Conservation (phyloP, 2,329 filamentous ascomycete genomes). For the Alternaria brassicicola region DNA sequence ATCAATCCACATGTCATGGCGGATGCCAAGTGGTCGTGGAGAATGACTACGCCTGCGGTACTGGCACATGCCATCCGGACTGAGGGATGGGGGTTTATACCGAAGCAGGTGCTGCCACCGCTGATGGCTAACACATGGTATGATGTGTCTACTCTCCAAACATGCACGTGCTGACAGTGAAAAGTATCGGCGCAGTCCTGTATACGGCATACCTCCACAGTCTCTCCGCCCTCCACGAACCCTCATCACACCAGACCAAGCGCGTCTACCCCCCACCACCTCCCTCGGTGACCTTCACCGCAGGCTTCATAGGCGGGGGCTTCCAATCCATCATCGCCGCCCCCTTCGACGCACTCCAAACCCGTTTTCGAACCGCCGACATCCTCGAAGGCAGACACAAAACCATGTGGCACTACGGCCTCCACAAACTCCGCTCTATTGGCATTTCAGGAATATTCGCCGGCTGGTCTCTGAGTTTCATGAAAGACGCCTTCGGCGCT, state of each 20-base stretch:
- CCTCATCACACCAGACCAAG: constrained; percentile 65
- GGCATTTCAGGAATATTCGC: constrained; percentile 75
- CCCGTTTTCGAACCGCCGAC: constrained; percentile 70
- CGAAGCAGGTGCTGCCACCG: constrained; percentile 77
- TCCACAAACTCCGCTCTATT: constrained; percentile 71
- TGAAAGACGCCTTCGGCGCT: constrained; percentile 72
- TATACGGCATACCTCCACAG: constrained; percentile 78
- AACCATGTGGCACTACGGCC: constrained; percentile 75
- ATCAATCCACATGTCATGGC: constrained; percentile 63
- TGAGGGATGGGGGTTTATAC: constrained; percentile 76
- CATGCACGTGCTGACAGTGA: constrained; percentile 11
- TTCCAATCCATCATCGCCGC: constrained; percentile 75
- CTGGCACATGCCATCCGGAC: constrained; percentile 69
- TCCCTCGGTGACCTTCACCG: constrained; percentile 67
- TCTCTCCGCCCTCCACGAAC: constrained; percentile 69
- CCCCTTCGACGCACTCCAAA: constrained; percentile 76
- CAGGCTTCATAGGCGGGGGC: constrained; percentile 71
- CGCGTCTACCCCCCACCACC: constrained; percentile 73
- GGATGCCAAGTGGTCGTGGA: constrained; percentile 62
- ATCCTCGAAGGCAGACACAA: constrained; percentile 65
- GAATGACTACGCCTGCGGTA: constrained; percentile 72
- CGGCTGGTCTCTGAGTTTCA: constrained; percentile 71
- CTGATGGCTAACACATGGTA: constrained; percentile 73
- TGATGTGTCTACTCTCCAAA: constrained; percentile 1
- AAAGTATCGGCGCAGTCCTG: constrained; percentile 71